Evolutionary conservation across 2,329 filamentous ascomycete genomes (phyloP), one percentile per base, ranked within the genome.

Genomic region (Aspergillus terreus): DNA sequence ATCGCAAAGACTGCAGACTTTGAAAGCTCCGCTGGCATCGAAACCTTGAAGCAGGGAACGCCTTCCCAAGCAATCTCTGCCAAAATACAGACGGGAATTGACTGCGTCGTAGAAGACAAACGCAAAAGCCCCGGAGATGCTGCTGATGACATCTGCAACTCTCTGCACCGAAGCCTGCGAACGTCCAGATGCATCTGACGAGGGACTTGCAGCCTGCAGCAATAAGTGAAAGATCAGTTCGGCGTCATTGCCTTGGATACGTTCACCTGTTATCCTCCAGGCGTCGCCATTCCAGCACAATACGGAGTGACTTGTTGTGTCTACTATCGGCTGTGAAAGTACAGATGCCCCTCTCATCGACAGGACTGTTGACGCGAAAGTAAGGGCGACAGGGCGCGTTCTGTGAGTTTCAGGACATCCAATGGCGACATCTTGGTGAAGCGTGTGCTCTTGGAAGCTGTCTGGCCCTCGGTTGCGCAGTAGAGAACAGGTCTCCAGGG

Each of bases 201-300:
- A 12, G 11, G 54, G 56, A 21, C 51, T 53, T 30, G 64, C 58
- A 61, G 79, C 76, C 51, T 73, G 62, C 17, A 78, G 63, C 44
- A 96, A 76, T 35, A 81, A 64, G 32, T 77, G 64, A 63, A 92
- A 85, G 15, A 97, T 76, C 6, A 76, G 72, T 62, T 86, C 79
- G 3, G 88, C 88, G 71, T 99, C 94, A 65, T 96, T 96, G 51
- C 84, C 88, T 33, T 63, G 54, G 5, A 96, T 76, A 1, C 69
- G 62, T 9, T 78, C 61, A 32, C 78, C 79, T 7, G 71, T 72
- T 46, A 95, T 78, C 51, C 81, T 86, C 94, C 94, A 99, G 1
- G 91, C 92, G 68, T 99, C 94, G 41, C 94, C 94, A 65, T 99
- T 99, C 94, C 94, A 99, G 78, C 92, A 96, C 2, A 99, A 78